Conservation (phyloP, 2,329 filamentous ascomycete species). For the Sporothrix protearum region DNA sequence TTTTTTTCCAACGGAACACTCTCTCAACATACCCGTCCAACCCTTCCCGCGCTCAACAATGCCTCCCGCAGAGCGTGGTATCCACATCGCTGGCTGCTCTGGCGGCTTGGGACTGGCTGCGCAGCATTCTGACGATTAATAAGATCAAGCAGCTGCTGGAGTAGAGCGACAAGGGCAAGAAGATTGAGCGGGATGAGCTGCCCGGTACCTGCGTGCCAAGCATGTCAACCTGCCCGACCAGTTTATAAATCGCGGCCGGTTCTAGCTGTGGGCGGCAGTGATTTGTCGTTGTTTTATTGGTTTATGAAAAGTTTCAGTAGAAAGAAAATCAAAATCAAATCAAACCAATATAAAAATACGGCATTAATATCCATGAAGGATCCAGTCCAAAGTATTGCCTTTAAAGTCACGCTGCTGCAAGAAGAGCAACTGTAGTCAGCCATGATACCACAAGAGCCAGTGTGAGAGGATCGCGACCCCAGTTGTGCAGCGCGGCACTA, state of each 20-base stretch:
- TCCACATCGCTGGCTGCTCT: conserved; percentile 43
- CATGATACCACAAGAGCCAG: background rate
- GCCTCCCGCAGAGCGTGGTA: conserved; percentile 33
- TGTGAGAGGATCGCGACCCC: background rate
- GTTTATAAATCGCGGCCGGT: conserved; percentile 42
- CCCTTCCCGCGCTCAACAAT: background rate
- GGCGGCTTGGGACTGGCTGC: conserved; percentile 43
- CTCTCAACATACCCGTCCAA: background rate
- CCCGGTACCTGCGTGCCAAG: conserved; percentile 41
- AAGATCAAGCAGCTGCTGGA: conserved; percentile 28
- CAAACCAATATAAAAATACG: background rate
- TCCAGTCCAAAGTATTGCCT: background rate
- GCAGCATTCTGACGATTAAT: conserved; percentile 36
- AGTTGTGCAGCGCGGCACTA: background rate
- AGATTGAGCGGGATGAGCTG: conserved; percentile 26
- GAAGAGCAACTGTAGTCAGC: background rate
- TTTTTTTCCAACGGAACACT: background rate
- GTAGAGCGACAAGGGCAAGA: conserved; percentile 28
- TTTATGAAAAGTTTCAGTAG: background rate
- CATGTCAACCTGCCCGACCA: conserved; percentile 43
- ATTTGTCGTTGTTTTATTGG: background rate
- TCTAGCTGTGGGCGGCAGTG: conserved; percentile 28
- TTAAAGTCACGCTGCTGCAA: background rate
- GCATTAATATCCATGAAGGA: background rate
- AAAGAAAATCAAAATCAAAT: background rate